Evolutionary conservation across 2,329 filamentous ascomycete genomes (phyloP), one percentile per base, ranked within the genome.

Genomic region (Corniculantispora saksenae): DNA sequence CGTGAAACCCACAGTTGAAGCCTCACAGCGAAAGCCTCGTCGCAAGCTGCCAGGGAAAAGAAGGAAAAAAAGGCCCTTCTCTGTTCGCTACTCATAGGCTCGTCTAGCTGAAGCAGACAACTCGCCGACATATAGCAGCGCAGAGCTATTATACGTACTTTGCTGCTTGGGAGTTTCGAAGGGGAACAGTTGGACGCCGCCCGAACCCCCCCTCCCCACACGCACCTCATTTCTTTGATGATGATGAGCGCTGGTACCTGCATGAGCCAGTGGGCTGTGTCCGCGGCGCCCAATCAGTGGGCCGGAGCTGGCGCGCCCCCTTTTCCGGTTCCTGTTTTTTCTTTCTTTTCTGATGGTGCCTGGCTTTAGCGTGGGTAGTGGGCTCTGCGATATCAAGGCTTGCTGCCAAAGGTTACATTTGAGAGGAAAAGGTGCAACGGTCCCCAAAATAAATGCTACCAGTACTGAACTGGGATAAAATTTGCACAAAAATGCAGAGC

Each of bases 221-320:
- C 61, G 35, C 61, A 64, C 61, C 61, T 64, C 35, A 64, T 64
- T 64, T 64, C 61, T 58, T 64, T 64, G 54, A 64, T 64, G 54
- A 59, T 48, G 61, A 59, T 64, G 53, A 25, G 61, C 50, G 25
- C n/a, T 56, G 61, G 61, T 63, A 63, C 61, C 61, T 63, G 61
- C 61, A 63, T 63, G 43, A 56, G 50, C 48, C 40, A 57, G 61
- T 57, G 29, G 61, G 51, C 43, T 50, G 27, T 40, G 50, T 27
- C 29, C 5, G 12, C 23, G n/a, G 21, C 4, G 21, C n/a, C 61
- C 61, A 63, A 63, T 63, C 61, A 63, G 12, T 19, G 21, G 12
- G 12, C 21, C 19, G 15, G 40, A 38, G 17, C 17, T 47, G 51
- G 27, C 43, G 61, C 61, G 51, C 61, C 61, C 19, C 57, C 57